A percentile compares a stretch with the other conserved stretches of the same genome.
Evolutionary conservation across 2,329 filamentous ascomycete genomes (phyloP).

Genomic region (Dichotomopilus funicola): DNA sequence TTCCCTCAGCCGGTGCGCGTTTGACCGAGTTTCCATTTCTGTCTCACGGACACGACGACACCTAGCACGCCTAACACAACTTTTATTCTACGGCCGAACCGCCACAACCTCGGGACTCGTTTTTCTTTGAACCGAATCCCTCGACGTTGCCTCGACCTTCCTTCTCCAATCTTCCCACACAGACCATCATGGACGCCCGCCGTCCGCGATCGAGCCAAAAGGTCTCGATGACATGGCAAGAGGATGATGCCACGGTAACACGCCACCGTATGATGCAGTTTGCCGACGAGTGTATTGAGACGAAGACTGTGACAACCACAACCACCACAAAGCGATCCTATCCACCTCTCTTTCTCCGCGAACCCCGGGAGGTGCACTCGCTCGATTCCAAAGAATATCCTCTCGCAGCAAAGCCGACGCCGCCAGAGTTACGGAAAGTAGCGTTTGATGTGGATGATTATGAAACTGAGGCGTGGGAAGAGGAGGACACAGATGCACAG

Average conservation of each 20-base stretch:
- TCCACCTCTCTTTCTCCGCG: constrained; percentile 73
- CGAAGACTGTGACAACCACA: constrained; percentile 76
- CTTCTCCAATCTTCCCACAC: neutral
- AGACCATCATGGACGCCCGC: constrained; percentile 26
- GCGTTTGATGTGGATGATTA: constrained; percentile 62
- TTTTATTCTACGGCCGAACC: neutral
- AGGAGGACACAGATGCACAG: constrained; percentile 18
- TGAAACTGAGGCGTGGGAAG: constrained; percentile 38
- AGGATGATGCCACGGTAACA: constrained; percentile 24
- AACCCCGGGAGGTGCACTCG: constrained; percentile 61
- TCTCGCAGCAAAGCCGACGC: constrained; percentile 74
- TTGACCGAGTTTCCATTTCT: constrained; percentile 4
- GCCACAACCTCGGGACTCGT: neutral
- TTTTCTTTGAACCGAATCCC: too few relatives aligned
- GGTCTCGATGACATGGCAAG: constrained; percentile 32
- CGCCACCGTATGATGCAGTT: constrained; percentile 38
- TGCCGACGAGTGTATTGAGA: constrained; percentile 60
- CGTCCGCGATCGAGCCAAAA: constrained; percentile 31
- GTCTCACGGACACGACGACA: neutral
- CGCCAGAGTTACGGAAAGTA: constrained; percentile 69
- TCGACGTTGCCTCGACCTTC: neutral
- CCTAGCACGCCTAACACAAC: neutral
- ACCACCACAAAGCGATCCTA: constrained; percentile 82
- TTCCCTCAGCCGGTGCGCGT: constrained; percentile 15
- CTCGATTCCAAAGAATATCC: constrained; percentile 89